A percentile compares a stretch with the other conserved stretches of the same genome.
These are phyloP conservation scores for Rhizophlyctis rosea DNA, from an alignment of 192 early-diverging fungal genomes.

Conservation along the genomic window DNA sequence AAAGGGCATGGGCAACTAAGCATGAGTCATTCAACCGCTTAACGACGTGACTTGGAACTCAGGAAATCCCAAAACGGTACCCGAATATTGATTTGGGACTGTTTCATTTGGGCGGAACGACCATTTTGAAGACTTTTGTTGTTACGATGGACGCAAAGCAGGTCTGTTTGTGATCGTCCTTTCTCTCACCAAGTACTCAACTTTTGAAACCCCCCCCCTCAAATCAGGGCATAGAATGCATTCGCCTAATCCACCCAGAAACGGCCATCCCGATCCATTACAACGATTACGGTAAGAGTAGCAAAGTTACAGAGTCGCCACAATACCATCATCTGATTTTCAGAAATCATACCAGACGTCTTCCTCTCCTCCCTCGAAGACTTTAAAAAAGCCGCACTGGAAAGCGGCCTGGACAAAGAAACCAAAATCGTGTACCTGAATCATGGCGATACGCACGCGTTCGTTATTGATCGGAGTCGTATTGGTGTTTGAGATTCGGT, in stretches of 20 bases:
- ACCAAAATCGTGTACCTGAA: constrained; percentile 8
- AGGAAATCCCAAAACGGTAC: constrained; percentile 5
- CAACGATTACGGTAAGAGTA: constrained; percentile 4
- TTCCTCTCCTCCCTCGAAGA: constrained; percentile 4
- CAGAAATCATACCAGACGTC: constrained; percentile 3
- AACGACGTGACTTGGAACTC: too few relatives aligned
- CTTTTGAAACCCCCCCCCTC: background rate
- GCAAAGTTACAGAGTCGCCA: too few relatives aligned
- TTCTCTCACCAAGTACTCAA: too few relatives aligned
- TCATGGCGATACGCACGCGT: constrained; percentile 7
- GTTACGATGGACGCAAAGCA: constrained; percentile 10
- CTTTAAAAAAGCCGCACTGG: constrained; percentile 3
- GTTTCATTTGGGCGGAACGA: constrained; percentile 8
- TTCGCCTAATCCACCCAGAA: constrained; percentile 5
- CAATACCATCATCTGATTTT: too few relatives aligned
- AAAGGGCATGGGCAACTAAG: too few relatives aligned
- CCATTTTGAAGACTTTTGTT: constrained; percentile 7
- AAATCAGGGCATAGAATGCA: constrained; percentile 10
- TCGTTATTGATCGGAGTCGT: background rate
- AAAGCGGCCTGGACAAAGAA: constrained; percentile 1
- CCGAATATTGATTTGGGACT: constrained; percentile 10
- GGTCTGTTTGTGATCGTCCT: background rate
- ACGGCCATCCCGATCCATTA: constrained; percentile 8
- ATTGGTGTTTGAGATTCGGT: too few relatives aligned
- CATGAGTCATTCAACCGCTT: too few relatives aligned